Evolutionary conservation across 78 protist species (phyloP), one percentile per base, ranked within the genome.

Genomic region (Anaeramoeba flamelloides): DNA sequence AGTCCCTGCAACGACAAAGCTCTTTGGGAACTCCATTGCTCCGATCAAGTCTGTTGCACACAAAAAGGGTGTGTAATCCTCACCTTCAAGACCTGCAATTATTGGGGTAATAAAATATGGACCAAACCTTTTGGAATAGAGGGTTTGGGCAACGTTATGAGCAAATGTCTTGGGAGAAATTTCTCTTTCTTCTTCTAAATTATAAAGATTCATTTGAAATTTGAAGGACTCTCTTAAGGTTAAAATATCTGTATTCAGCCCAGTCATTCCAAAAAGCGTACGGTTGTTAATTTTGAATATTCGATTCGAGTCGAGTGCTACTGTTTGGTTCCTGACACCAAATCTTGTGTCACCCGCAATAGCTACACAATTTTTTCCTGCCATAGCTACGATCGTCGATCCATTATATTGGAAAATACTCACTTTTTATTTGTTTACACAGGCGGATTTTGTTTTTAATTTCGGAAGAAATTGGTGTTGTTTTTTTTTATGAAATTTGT

Each of bases 1-100:
- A 77, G 38, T 65, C 79, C 82, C 82, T 2, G 65, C 74, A 2
- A 79, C 65, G 2, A 79, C 38, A 77, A 79, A 79, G 82, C 74
- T 77, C 3, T 41, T 37, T 26, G 74, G 65, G 82, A 0, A 1
- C 3, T 31, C 38, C 41, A 33, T 65, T 74, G 40, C 75, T 1
- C 81, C 81, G n/a, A 79, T 39, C 36, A 79, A 1, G 12, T 79
- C 81, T 36, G 40, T 17, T 3, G 40, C 65, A 38, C 65, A 38
- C 0, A 79, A 40, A 33, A 31, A 79, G 1, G 81, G 81, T 17
- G 0, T 40, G 81, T 8, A 8, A 39, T 39, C 3, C 64, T 37
- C 74, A n/a, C n/a, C n/a, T n/a, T 31, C 33, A 31, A 79, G 81
- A 22, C 81, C 81, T 1, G 75, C 41, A 12, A 79, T 8, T 40